Base-by-base conservation (phyloP, 805 yeast species). In the Lachancea cidri region DNA sequence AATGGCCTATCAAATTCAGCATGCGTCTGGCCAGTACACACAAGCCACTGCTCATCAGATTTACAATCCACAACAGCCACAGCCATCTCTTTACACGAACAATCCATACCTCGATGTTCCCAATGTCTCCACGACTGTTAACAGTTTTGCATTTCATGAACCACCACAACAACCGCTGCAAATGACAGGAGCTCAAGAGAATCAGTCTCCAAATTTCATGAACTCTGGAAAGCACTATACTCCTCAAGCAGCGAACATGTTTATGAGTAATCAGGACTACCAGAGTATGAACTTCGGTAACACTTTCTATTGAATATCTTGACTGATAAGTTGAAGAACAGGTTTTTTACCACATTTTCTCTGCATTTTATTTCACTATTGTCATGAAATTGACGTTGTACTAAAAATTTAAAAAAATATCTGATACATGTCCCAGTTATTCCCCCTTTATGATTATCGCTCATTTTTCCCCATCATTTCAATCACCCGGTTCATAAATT, bases 401-500 rank as follows among this genome's bases (percentile, higher is more conserved):
- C 24, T 38, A 36, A 42, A 36, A 24, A 36, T 32, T 37, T 36
- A 41, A 31, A 36, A 39, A 41, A 36, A 37, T 27, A 25, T 19
- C 34, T 24, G 9, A 32, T 33, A 18, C 24, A 16, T 17, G 17
- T 18, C 24, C 36, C 19, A 17, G 17, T 33, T 33, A 16, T 16
- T 5, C 34, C 15, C 30, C 15, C 19, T n/a, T 17, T 4, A 33
- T 33, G 36, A 33, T 33, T 33, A 15, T 33, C 36, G 19, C 19
- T 33, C 36, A 13, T 33, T 33, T 35, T 35, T 25, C 32, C 38
- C 17, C 27, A n/a, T 13, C 14, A 13, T 14, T 24, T 20, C 24
- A 11, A 24, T 13, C 24, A 4, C 16, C 31, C 25, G n/a, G 38
- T 15, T n/a, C 30, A 35, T 9, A 11, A 24, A 27, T 17, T 27